Conservation (phyloP, 179 eudicot species). For the Dionaea muscipula region DNA sequence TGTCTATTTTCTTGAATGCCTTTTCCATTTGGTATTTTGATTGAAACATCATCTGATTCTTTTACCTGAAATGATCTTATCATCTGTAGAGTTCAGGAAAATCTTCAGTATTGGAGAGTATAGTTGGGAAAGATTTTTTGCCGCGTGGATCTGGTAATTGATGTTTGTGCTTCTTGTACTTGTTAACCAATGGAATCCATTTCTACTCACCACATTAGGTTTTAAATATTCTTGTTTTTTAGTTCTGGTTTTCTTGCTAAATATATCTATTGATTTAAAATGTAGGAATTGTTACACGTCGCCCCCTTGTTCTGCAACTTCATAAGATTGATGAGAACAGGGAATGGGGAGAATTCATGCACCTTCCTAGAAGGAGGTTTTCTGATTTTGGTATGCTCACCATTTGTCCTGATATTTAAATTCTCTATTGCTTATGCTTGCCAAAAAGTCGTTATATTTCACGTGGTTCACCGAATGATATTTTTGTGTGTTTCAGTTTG, state of each 20-base stretch:
- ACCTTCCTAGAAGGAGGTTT: constrained; percentile 60
- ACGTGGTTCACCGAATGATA: background rate
- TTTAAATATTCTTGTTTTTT: background rate
- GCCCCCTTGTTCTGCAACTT: constrained; percentile 92
- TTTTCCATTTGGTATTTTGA: background rate
- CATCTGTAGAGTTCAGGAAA: constrained; percentile 85
- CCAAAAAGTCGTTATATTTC: background rate
- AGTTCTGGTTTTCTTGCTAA: background rate
- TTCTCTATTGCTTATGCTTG: background rate
- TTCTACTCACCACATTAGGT: too few species aligned
- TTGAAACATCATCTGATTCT: background rate
- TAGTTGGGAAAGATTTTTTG: constrained; percentile 93
- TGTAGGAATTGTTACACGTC: constrained; percentile 91
- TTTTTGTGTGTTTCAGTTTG: background rate
- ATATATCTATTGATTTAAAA: background rate
- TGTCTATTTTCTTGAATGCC: too few species aligned
- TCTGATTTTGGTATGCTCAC: constrained; percentile 70
- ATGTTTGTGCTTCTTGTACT: background rate
- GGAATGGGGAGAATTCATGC: constrained; percentile 96
- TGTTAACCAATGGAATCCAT: background rate
- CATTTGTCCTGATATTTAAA: background rate
- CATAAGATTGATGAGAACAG: constrained; percentile 77
- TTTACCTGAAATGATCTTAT: constrained; percentile 6
- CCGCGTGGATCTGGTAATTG: constrained; percentile 97
- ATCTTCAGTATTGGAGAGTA: constrained; percentile 90